A percentile compares a stretch with the other conserved stretches of the same genome.
Conservation (phyloP, 1,284 basidiomycete genomes). For the Cryptococcus sp. region DNA sequence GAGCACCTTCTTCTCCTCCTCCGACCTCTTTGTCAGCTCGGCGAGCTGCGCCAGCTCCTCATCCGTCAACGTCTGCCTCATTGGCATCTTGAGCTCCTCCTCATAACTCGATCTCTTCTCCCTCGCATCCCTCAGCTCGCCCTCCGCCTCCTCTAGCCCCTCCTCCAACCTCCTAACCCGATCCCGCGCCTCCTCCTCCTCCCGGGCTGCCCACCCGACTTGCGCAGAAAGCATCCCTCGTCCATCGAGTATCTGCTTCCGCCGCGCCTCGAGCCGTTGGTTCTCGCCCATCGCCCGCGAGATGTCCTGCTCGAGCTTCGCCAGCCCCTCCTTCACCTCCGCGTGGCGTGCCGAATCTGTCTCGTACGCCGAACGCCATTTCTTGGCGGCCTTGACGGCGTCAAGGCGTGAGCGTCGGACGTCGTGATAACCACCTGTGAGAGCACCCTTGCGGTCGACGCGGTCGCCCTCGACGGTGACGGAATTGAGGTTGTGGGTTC, state of each 20-base stretch:
- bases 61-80: conserved; percentile 67
- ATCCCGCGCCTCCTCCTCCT: conserved; percentile 66
- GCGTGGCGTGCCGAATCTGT: conserved; percentile 62
- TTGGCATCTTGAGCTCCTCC: conserved; percentile 70
- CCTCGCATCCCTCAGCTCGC: conserved; percentile 55
- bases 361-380: conserved; percentile 72
- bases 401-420: conserved; percentile 85
- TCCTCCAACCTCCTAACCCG: conserved; percentile 65
- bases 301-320: conserved; percentile 80
- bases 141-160: conserved; percentile 67
- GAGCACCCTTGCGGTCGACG: conserved; percentile 90
- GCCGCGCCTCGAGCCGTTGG: conserved; percentile 66
- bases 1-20: conserved; percentile 66
- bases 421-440: conserved; percentile 96
- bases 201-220: conserved; percentile 60
- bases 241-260: conserved; percentile 66
- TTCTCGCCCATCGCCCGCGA: conserved; percentile 71
- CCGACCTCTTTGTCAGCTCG: conserved; percentile 69
- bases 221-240: conserved; percentile 68
- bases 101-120: conserved; percentile 60
- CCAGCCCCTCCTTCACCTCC: conserved; percentile 70
- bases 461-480: conserved; percentile 98
- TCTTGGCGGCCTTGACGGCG: conserved; percentile 71
- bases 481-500: conserved; percentile 90
- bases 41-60: conserved; percentile 71